These are phyloP conservation scores for Xylaria nigripes DNA, from an alignment of 495 filamentous ascomycete genomes.

Conservation along the genomic window DNA sequence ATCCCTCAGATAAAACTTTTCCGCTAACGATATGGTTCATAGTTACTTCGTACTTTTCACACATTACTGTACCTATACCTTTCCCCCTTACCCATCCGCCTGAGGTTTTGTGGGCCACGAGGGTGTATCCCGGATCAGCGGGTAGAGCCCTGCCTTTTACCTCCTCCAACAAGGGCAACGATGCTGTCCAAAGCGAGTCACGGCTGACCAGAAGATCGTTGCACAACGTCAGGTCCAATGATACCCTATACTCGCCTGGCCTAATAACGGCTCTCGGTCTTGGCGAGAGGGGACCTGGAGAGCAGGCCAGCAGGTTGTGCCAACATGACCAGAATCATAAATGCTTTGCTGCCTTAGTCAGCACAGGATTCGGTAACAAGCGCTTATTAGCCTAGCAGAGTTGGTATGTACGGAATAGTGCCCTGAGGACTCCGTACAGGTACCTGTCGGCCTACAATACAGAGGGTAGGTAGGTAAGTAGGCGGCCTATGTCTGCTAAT, in stretches of 20 bases:
- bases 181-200: background rate
- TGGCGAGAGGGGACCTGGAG: too few relatives aligned
- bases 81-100: conserved; percentile 4
- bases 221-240: background rate
- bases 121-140: conserved; percentile 7
- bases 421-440: too few relatives aligned
- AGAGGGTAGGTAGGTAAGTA: too few relatives aligned
- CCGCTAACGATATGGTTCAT: conserved; percentile 5
- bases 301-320: too few relatives aligned
- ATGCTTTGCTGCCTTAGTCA: conserved; percentile 1
- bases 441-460: too few relatives aligned
- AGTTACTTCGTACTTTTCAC: too few relatives aligned
- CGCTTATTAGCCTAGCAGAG: background rate
- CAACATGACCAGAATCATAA: background rate
- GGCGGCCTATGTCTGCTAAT: too few relatives aligned
- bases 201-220: background rate
- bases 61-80: background rate
- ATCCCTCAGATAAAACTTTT: conserved; percentile 5
- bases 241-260: too few relatives aligned
- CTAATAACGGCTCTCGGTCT: too few relatives aligned
- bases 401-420: too few relatives aligned
- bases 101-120: conserved; percentile 10
- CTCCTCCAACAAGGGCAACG: background rate
- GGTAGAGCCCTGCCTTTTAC: conserved; percentile 3
- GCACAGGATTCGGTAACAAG: background rate